Base-by-base conservation (phyloP, 1,284 basidiomycete species). In the Melanopsichium pennsylvanicum region DNA sequence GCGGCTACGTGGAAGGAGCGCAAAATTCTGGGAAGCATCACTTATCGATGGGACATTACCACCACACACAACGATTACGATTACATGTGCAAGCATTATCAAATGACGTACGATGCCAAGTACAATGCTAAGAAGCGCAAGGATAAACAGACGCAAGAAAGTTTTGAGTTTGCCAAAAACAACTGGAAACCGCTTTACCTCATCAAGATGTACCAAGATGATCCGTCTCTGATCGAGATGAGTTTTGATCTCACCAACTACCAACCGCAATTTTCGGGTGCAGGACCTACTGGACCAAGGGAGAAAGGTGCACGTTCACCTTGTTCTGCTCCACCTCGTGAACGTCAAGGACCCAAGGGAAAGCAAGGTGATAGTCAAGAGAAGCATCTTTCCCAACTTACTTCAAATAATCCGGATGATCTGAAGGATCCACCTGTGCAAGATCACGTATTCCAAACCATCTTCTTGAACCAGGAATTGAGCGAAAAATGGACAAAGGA, bases 371-470 rank as follows among this genome's bases (percentile, higher is more conserved):
- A 72, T 15, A 41, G 38, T 3, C 57, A 68, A 32, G 60, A 68
- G 36, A 26, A 39, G 3, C 16, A 60, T 9, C 57, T 66, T 21
- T 66, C 68, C 15, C 38, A 22, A 33, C 40, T 58, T 11, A 48
- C 58, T 23, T 62, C 57, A 2, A 19, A 31, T 37, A 51, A 62
- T n/a, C 50, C 59, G 0, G n/a, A 38, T 4, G 51, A 52, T 1
- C 43, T 58, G 19, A 61, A 61, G 27, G 59, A 69, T 34, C 68
- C 82, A 0, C 80, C 82, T 2, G 66, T 83, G 23, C 74, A 83
- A 48, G 58, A 83, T 49, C 86, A 87, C 69, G 84, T 87, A n/a
- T 88, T 87, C 78, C 86, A 88, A 80, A 88, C 87, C 10, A 87
- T 88, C 71, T 88, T 87, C 78, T 82, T 88, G 18, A 85, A 88